Percentiles rank a stretch among this genome's conserved stretches.
Conservation (phyloP, 306 rosid genomes). For the Calophaca sinica region DNA sequence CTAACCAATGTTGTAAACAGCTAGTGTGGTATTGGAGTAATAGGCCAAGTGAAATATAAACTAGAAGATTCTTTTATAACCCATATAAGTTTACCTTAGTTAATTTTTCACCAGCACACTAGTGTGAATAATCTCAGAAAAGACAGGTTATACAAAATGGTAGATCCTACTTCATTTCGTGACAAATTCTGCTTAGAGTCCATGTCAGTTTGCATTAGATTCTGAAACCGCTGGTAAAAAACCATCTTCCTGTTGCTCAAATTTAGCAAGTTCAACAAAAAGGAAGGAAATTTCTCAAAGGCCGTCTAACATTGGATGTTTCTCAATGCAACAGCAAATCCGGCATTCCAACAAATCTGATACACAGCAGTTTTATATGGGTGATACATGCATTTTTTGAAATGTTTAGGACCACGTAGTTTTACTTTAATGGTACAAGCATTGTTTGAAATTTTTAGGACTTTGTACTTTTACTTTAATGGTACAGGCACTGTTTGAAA, state of each 20-base stretch:
- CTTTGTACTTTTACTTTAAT: too few relatives aligned
- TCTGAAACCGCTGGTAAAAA: constrained; percentile 13
- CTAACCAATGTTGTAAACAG: too few relatives aligned
- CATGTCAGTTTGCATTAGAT: neutral
- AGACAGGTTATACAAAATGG: neutral
- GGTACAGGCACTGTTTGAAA: neutral
- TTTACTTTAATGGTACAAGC: constrained; percentile 3
- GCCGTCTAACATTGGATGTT: constrained; percentile 2
- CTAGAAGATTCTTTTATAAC: neutral
- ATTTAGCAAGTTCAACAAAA: constrained; percentile 14
- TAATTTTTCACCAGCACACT: neutral
- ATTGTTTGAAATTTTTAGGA: neutral
- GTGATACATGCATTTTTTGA: neutral
- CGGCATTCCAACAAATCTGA: neutral
- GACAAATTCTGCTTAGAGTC: neutral
- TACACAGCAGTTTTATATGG: neutral
- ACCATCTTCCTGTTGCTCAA: neutral
- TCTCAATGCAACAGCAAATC: constrained; percentile 12
- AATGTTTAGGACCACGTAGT: neutral
- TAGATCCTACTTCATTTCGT: constrained; percentile 17
- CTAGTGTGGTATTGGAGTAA: constrained; percentile 6
- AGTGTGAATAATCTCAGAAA: neutral
- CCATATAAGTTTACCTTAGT: too few relatives aligned
- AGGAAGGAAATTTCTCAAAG: neutral
- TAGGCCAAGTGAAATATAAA: neutral